Evolutionary conservation across 352 stramenopile species (phyloP).

Genomic region (Globisporangium spinosum): DNA sequence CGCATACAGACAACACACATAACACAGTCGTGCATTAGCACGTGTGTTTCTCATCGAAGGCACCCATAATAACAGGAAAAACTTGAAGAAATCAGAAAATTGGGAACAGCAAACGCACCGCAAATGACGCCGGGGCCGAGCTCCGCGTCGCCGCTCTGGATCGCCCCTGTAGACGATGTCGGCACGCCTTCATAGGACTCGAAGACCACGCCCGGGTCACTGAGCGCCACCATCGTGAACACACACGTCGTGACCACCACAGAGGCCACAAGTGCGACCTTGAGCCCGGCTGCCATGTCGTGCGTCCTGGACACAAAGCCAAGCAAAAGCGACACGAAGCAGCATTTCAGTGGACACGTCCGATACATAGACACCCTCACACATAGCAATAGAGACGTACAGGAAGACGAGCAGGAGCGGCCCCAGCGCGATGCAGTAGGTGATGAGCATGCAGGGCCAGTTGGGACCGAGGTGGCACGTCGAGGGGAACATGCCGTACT

Average conservation of each 20-base stretch:
- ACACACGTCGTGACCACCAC: slow-evolving; percentile 56
- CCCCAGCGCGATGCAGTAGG: slow-evolving; percentile 59
- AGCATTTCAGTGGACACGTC: background rate
- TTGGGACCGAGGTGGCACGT: slow-evolving; percentile 71
- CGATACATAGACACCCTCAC: slow-evolving; percentile 2
- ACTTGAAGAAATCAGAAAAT: slow-evolving; percentile 9
- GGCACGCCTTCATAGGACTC: slow-evolving; percentile 34
- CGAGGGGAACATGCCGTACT: slow-evolving; percentile 54
- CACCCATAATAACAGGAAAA: background rate
- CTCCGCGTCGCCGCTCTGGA: slow-evolving; percentile 25
- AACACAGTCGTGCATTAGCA: slow-evolving; percentile 1
- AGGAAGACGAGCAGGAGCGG: slow-evolving; percentile 53
- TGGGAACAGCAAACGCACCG: slow-evolving; percentile 31
- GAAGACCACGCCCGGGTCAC: slow-evolving; percentile 68
- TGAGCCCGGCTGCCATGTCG: slow-evolving; percentile 37
- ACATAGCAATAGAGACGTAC: slow-evolving; percentile 12
- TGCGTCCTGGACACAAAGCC: slow-evolving; percentile 18
- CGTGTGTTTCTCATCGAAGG: background rate
- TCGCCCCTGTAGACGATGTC: slow-evolving; percentile 1
- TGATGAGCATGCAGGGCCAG: slow-evolving; percentile 71
- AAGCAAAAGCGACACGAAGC: background rate
- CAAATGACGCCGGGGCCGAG: slow-evolving; percentile 60
- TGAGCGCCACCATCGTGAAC: slow-evolving; percentile 77
- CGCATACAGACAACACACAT: background rate
- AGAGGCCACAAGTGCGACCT: slow-evolving; percentile 45